Percentiles rank a stretch among this genome's conserved stretches.
phyloP scores from a whole-genome alignment of 2,329 filamentous ascomycete genomes.

The Colletotrichum eleusines region DNA sequence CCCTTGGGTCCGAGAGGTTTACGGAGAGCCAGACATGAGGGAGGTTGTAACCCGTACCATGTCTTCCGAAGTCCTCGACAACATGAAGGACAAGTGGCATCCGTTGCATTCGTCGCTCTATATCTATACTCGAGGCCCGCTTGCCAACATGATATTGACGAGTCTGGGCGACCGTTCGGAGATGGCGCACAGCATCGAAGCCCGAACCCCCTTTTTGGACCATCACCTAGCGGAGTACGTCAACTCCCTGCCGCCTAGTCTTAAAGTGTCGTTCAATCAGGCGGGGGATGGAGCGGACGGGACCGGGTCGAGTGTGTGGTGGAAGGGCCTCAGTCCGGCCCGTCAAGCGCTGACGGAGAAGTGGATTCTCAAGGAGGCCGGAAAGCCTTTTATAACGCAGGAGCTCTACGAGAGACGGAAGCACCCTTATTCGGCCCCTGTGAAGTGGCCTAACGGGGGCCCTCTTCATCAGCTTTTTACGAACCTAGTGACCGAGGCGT shows the following conservation, averaged over 20 bases:
- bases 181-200: conserved; percentile 54
- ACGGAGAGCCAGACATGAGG: conserved; percentile 4
- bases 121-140: conserved; percentile 43
- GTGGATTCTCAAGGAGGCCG: conserved; percentile 62
- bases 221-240: conserved; percentile 49
- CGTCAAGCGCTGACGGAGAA: conserved; percentile 56
- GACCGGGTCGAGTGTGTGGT: conserved; percentile 36
- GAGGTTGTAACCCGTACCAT: conserved; percentile 16
- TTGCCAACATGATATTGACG: conserved; percentile 48
- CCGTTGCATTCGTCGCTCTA: conserved; percentile 47
- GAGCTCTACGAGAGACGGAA: conserved; percentile 64
- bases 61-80: conserved; percentile 40
- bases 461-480: conserved; percentile 54
- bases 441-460: conserved; percentile 55
- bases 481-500: conserved; percentile 51
- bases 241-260: conserved; percentile 28
- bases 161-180: conserved; percentile 52
- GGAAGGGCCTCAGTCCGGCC: conserved; percentile 33
- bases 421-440: conserved; percentile 61
- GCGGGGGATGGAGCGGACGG: conserved; percentile 12
- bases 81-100: conserved; percentile 48
- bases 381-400: conserved; percentile 53
- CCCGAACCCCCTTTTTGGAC: conserved; percentile 52
- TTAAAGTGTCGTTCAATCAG: conserved; percentile 25
- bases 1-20: conserved; percentile 30